phyloP scores from a whole-genome alignment of 768 basidiomycete genomes.

The Holtermanniella nyarrowii region DNA sequence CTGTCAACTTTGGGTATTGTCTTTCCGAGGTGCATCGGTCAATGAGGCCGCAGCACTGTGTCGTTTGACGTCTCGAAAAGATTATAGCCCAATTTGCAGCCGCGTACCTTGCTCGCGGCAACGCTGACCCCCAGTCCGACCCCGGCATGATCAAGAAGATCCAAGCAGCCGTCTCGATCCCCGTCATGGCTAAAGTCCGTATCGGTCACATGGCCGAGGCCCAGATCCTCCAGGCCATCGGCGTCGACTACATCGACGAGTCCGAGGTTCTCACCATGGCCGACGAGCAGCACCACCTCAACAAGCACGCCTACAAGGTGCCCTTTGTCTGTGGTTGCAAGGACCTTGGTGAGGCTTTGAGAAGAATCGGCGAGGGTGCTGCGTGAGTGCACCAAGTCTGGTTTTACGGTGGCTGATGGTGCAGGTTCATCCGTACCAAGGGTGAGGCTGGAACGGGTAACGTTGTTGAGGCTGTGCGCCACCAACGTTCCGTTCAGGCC shows the following conservation, averaged over 20 bases:
- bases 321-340: conserved; percentile 95
- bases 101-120: neutral
- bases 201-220: conserved; percentile 98
- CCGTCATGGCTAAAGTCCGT: conserved; percentile 80
- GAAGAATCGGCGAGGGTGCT: conserved; percentile 93
- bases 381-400: conserved; percentile 43
- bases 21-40: neutral
- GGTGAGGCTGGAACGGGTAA: conserved; percentile 49
- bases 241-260: conserved; percentile 69
- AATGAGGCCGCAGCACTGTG: neutral
- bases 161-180: conserved; percentile 86
- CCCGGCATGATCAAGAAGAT: conserved; percentile 95
- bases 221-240: conserved; percentile 89
- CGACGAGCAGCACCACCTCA: conserved; percentile 91
- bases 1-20: neutral
- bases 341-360: conserved; percentile 88
- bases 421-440: conserved; percentile 85
- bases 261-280: conserved; percentile 78
- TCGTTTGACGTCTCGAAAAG: neutral
- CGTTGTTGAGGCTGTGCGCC: conserved; percentile 65
- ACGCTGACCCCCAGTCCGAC: conserved; percentile 54
- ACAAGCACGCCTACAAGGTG: conserved; percentile 83
- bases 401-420: neutral
- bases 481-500: conserved; percentile 68
- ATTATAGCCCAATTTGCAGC: no score